A percentile compares a stretch with the other conserved stretches of the same genome.
phyloP scores from a whole-genome alignment of 345 rosid species.

The Streptanthus diversifolius region DNA sequence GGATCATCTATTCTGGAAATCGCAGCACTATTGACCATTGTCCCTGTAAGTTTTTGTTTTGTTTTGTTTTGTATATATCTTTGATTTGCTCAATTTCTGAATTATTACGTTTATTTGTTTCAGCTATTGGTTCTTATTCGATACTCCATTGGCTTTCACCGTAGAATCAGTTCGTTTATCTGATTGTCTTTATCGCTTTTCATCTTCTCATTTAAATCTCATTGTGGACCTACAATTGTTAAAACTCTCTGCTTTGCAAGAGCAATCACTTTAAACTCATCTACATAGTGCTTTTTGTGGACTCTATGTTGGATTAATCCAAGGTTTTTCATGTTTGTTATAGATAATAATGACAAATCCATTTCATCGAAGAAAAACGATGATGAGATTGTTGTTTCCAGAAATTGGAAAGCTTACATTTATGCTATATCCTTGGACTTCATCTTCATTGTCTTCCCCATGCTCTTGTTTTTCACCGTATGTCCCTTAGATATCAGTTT shows the following conservation, averaged over 20 bases:
- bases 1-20: conserved; percentile 79
- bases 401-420: conserved; percentile 43
- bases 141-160: conserved; percentile 39
- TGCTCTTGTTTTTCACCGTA: conserved; percentile 65
- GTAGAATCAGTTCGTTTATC: conserved; percentile 38
- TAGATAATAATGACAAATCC: conserved; percentile 17
- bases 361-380: conserved; percentile 43
- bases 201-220: not conserved
- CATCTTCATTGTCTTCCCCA: conserved; percentile 57
- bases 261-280: not conserved
- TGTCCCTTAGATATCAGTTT: conserved; percentile 25
- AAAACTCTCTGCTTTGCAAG: not conserved
- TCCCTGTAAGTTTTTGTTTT: conserved; percentile 44
- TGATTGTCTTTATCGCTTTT: not conserved
- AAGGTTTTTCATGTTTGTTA: conserved; percentile 6
- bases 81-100: not conserved
- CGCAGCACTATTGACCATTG: conserved; percentile 52
- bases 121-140: conserved; percentile 63
- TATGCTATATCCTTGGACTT: conserved; percentile 52
- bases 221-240: not conserved
- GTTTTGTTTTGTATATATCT: not conserved
- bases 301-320: not conserved
- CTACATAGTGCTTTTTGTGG: not conserved
- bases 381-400: conserved; percentile 38
- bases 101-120: not conserved